phyloP scores from a whole-genome alignment of 305 asterid genomes.

The Nicotiana rustica region DNA sequence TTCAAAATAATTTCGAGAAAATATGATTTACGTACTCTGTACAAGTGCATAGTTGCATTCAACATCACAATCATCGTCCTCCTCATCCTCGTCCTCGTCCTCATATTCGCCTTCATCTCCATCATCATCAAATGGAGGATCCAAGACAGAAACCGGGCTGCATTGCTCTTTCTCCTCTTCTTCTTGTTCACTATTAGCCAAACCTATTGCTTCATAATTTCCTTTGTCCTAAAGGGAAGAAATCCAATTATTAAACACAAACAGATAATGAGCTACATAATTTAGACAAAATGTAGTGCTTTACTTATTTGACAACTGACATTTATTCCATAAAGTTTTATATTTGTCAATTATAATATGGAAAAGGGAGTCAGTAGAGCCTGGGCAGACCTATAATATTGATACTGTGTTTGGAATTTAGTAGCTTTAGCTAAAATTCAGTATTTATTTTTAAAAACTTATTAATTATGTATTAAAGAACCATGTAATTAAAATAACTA shows the following conservation, averaged over 20 bases:
- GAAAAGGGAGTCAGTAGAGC: not conserved
- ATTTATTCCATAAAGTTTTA: not conserved
- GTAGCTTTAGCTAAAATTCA: too few species aligned
- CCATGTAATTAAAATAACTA: too few species aligned
- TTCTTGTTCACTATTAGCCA: constrained; percentile 42
- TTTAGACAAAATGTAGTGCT: not conserved
- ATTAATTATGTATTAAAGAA: too few species aligned
- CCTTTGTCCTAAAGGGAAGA: constrained; percentile 49
- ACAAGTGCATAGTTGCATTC: constrained; percentile 70
- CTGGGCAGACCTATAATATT: too few species aligned
- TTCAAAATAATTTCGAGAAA: not conserved
- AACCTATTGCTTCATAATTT: constrained; percentile 41
- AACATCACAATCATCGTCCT: constrained; percentile 50
- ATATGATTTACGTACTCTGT: constrained; percentile 64
- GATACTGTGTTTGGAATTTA: too few species aligned
- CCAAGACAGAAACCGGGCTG: constrained; percentile 88
- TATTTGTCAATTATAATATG: not conserved
- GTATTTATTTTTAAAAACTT: too few species aligned
- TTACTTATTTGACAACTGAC: constrained; percentile 25
- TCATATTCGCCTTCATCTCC: constrained; percentile 33
- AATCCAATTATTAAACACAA: not conserved
- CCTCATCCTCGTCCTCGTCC: constrained; percentile 21
- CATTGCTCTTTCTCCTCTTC: constrained; percentile 80
- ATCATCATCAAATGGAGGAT: constrained; percentile 72
- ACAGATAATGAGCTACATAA: not conserved